These are phyloP conservation scores for Annulohypoxylon moriforme DNA, from an alignment of 495 filamentous ascomycete genomes.

Conservation along the genomic window DNA sequence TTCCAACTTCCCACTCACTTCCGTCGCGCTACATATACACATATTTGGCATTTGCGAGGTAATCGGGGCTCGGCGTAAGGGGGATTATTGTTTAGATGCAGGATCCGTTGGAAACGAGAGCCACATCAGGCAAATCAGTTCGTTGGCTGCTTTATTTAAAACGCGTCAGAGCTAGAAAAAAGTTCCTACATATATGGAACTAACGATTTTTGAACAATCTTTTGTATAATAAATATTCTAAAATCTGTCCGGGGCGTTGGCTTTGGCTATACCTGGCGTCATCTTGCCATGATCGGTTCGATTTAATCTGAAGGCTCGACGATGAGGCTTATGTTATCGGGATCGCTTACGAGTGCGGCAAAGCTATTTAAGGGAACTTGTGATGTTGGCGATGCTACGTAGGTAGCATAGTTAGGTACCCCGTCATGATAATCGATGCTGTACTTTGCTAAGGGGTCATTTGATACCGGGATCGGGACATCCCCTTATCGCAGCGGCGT, in stretches of 20 bases:
- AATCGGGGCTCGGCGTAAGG: slow-evolving; percentile 13
- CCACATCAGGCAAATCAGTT: neutral
- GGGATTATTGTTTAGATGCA: slow-evolving; percentile 4
- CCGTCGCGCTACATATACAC: neutral
- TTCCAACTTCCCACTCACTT: neutral
- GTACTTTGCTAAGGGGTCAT: neutral
- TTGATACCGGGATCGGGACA: no score
- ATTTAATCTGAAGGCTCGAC: neutral
- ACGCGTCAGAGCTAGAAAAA: slow-evolving; percentile 5
- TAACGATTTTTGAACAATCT: slow-evolving; percentile 8
- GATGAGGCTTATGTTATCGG: neutral
- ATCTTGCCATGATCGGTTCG: neutral
- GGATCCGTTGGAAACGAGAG: slow-evolving; percentile 15
- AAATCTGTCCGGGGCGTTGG: neutral
- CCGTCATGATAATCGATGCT: neutral
- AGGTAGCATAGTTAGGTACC: neutral
- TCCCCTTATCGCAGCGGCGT: no score
- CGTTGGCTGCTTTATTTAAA: neutral
- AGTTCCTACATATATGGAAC: slow-evolving; percentile 1
- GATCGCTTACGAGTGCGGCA: neutral
- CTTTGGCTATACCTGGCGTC: neutral
- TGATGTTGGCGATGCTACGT: neutral
- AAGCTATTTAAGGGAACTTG: neutral
- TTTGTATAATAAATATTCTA: neutral
- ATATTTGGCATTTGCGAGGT: slow-evolving; percentile 4